Evolutionary conservation across 2,329 filamentous ascomycete genomes (phyloP).

Genomic region (Colletotrichum tamarilloi): DNA sequence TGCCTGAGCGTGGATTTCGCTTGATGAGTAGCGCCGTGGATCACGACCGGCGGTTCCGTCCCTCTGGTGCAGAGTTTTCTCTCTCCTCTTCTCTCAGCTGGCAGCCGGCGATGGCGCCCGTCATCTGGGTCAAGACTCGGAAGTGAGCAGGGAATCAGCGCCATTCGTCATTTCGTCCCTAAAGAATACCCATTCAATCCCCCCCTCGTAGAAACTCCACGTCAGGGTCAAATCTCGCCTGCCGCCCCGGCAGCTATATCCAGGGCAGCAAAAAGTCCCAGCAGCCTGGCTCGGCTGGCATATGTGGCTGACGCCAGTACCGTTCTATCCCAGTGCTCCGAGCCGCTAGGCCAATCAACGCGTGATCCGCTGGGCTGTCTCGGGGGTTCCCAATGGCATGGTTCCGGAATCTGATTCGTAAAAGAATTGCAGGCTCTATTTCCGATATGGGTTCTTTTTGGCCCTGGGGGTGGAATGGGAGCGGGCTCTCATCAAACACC

Average conservation of each 20-base stretch:
- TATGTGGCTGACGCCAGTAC: conserved; percentile 23
- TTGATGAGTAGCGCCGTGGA: conserved; percentile 16
- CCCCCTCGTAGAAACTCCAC: background rate
- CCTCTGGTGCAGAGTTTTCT: conserved; percentile 1
- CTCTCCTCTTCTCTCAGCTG: background rate
- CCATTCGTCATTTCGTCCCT: background rate
- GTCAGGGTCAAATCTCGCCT: background rate
- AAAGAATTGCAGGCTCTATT: conserved; percentile 19
- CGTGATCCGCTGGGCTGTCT: conserved; percentile 14
- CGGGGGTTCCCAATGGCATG: conserved; percentile 31
- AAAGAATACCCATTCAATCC: background rate
- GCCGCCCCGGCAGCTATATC: background rate
- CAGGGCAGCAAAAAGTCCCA: conserved; percentile 14
- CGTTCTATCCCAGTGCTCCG: conserved; percentile 13
- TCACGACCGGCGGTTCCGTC: conserved; percentile 23
- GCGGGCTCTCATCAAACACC: conserved; percentile 9
- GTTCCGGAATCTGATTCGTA: conserved; percentile 32
- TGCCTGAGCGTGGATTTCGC: conserved; percentile 3
- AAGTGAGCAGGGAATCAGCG: conserved; percentile 1
- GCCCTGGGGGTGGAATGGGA: background rate
- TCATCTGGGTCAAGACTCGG: background rate
- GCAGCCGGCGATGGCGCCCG: background rate
- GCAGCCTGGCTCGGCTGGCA: conserved; percentile 22
- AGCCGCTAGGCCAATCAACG: conserved; percentile 14
- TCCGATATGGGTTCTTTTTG: conserved; percentile 30